Base-by-base conservation (phyloP, 306 rosid species). In the Parietaria judaica region DNA sequence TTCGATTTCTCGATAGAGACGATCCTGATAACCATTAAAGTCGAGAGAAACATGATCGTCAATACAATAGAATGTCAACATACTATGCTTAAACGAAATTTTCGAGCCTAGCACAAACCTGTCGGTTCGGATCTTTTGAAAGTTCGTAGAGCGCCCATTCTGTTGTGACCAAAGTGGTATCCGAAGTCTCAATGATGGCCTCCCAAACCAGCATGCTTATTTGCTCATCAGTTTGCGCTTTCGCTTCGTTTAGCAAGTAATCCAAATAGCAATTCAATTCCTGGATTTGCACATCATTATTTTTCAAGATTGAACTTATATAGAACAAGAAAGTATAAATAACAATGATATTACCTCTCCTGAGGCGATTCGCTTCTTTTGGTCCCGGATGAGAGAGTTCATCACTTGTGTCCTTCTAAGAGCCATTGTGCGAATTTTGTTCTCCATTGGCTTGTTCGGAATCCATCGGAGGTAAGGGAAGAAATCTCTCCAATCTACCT, bases 401-500 rank as follows among this genome's bases (percentile, higher is more conserved):
- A 86, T 84, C 54, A 86, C 80, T 15, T 58, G 74, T 58, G 56
- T 64, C 72, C 96, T 77, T 35, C 74, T 68, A 56, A 6, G 8
- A 49, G 2, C 6, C 66, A 88, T 51, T 34, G 17, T 63, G 48
- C 41, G 74, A 55, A 92, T 79, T 47, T 78, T 88, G 61, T 8
- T 65, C 61, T 88, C 96, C 43, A 84, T 0, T 34, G 64, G 53
- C 69, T 52, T 82, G 73, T 92, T 92, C 13, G 99, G 99, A 84
- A 92, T 57, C 99, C 99, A 92, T 68, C 67, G 79, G 70, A 92
- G 76, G 72, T 88, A 88, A 3, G 99, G 99, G 72, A 92, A 92
- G 80, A 92, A 92, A 65, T 92, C 99, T 71, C 99, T 75, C 99
- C 99, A 92, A 58, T 92, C 99, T 72, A 92, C 90, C 60, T 92